These are phyloP conservation scores for Coniochaeta hoffmannii DNA, from an alignment of 2,329 filamentous ascomycete genomes.

Conservation along the genomic window DNA sequence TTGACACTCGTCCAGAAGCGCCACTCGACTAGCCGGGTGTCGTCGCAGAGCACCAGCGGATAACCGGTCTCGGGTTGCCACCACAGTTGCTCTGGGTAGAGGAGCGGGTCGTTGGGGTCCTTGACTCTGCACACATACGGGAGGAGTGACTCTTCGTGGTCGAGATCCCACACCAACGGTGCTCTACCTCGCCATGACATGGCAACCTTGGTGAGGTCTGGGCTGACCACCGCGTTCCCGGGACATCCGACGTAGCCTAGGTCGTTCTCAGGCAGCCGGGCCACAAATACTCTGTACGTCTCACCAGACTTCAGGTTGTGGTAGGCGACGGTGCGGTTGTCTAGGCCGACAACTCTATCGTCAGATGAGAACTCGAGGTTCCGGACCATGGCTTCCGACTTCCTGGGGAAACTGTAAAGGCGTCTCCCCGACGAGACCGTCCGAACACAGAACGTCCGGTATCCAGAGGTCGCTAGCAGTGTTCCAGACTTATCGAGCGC, in stretches of 20 bases:
- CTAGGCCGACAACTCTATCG: neutral
- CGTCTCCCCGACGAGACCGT: neutral
- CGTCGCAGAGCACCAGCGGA: neutral
- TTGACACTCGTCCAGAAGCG: neutral
- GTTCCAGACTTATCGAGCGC: neutral
- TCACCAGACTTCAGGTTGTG: neutral
- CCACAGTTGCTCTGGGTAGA: neutral
- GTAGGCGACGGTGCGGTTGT: neutral
- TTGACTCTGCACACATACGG: neutral
- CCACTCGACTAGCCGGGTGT: constrained; percentile 1
- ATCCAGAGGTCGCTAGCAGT: neutral
- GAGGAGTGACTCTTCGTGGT: neutral
- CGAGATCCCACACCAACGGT: neutral
- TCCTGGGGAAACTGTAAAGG: neutral
- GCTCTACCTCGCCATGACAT: neutral
- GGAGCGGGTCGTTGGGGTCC: neutral
- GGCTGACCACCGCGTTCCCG: neutral
- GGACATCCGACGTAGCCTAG: neutral
- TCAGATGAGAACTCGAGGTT: neutral
- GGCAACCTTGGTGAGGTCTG: neutral
- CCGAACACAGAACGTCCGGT: neutral
- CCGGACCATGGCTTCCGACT: neutral
- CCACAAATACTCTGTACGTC: neutral
- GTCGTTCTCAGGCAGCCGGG: neutral
- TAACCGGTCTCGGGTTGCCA: constrained; percentile 1